Evolutionary conservation across 495 filamentous ascomycete species (phyloP).

Genomic region (Hypoxylon lienhwacheense): DNA sequence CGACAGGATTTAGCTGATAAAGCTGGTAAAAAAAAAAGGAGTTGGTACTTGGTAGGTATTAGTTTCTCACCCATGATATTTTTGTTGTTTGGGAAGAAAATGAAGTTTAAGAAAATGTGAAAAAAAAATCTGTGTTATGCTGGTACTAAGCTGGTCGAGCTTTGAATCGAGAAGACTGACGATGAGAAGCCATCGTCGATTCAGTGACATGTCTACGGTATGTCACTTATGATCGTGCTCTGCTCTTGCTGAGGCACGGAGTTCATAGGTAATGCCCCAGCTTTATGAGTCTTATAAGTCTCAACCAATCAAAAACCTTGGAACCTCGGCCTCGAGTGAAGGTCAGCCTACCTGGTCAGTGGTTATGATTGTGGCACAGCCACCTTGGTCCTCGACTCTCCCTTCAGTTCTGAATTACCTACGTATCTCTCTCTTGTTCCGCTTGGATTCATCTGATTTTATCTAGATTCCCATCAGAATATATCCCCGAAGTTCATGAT

Average conservation of each 20-base stretch:
- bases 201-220: too few relatives aligned
- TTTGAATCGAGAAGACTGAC: neutral
- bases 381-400: neutral
- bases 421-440: neutral
- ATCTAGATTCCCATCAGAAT: constrained; percentile 3
- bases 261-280: too few relatives aligned
- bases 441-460: neutral
- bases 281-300: constrained; percentile 21
- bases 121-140: too few relatives aligned
- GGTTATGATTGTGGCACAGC: neutral
- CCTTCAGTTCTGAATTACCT: constrained; percentile 1
- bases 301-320: constrained; percentile 15
- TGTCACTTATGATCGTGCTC: too few relatives aligned
- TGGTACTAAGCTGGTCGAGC: too few relatives aligned
- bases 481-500: constrained; percentile 3
- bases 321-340: constrained; percentile 8
- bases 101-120: too few relatives aligned
- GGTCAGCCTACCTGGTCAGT: neutral
- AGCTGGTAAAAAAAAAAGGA: too few relatives aligned
- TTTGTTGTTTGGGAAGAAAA: too few relatives aligned
- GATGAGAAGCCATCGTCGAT: constrained; percentile 14
- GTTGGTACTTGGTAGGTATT: too few relatives aligned
- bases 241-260: too few relatives aligned
- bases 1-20: too few relatives aligned
- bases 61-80: too few relatives aligned